These are phyloP conservation scores for Cladobotryum mycophilum DNA, from an alignment of 2,329 filamentous ascomycete genomes.

Conservation along the genomic window DNA sequence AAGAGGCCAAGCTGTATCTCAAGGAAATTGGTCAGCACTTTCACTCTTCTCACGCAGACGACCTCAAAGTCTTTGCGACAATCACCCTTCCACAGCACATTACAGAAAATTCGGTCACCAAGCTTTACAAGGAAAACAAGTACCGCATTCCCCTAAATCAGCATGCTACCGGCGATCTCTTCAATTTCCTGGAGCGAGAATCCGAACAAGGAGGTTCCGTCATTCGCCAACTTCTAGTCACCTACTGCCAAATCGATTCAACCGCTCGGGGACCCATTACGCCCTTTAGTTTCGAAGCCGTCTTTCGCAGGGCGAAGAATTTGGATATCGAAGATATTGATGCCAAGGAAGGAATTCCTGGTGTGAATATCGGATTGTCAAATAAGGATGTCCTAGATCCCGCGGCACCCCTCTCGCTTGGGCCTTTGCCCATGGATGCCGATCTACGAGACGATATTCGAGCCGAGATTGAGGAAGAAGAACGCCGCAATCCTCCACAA, in stretches of 20 bases:
- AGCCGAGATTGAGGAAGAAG: constrained; percentile 79
- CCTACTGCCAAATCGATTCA: constrained; percentile 51
- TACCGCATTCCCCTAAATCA: constrained; percentile 88
- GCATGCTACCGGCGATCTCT: constrained; percentile 72
- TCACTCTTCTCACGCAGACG: constrained; percentile 70
- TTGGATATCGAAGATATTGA: constrained; percentile 58
- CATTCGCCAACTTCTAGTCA: constrained; percentile 65
- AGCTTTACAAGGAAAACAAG: constrained; percentile 77
- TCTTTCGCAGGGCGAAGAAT: constrained; percentile 51
- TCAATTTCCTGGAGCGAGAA: constrained; percentile 86
- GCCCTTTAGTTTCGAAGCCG: constrained; percentile 56
- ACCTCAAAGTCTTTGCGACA: constrained; percentile 67
- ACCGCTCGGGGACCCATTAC: constrained; percentile 58
- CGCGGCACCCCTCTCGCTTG: constrained; percentile 61
- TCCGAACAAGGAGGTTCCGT: constrained; percentile 72
- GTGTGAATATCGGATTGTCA: constrained; percentile 54
- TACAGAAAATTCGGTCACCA: constrained; percentile 67
- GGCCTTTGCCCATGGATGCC: constrained; percentile 74
- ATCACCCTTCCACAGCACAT: constrained; percentile 74
- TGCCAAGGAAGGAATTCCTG: constrained; percentile 58
- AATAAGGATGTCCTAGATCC: constrained; percentile 56
- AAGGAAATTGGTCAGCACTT: constrained; percentile 62
- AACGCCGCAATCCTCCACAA: constrained; percentile 65
- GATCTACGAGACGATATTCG: constrained; percentile 81
- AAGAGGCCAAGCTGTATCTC: constrained; percentile 70